phyloP scores from a whole-genome alignment of 129 eudicot genomes.

The Chrysanthemum seticuspe region DNA sequence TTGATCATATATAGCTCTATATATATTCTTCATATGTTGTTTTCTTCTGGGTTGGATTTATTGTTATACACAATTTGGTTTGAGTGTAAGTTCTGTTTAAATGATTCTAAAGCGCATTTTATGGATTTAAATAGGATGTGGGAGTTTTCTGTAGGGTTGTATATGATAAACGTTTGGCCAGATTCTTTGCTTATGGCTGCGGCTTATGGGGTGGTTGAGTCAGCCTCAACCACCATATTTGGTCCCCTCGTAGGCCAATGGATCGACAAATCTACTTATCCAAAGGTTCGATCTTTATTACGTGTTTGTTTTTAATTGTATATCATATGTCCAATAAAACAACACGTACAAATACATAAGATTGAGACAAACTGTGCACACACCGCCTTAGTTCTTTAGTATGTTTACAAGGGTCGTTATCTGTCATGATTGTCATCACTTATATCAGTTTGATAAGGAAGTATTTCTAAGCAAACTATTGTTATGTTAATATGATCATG shows the following conservation, averaged over 20 bases:
- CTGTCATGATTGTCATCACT: background rate
- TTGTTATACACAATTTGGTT: too few species aligned
- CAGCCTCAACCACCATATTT: constrained; percentile 68
- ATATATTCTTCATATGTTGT: too few species aligned
- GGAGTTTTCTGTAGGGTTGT: constrained; percentile 95
- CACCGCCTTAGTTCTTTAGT: background rate
- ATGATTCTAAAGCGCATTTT: background rate
- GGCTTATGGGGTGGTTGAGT: constrained; percentile 80
- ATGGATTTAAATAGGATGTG: constrained; percentile 56
- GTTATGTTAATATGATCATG: constrained; percentile 8
- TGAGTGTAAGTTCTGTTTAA: background rate
- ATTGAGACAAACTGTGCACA: background rate
- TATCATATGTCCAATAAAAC: background rate
- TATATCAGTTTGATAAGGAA: background rate
- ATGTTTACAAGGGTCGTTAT: background rate
- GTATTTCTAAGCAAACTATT: background rate
- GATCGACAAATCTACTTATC: constrained; percentile 70
- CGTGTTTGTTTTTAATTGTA: background rate
- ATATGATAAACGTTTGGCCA: constrained; percentile 94
- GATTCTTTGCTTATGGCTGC: constrained; percentile 86
- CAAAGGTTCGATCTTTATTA: constrained; percentile 48
- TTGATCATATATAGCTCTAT: too few species aligned
- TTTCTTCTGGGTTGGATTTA: background rate
- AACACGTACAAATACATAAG: too few species aligned
- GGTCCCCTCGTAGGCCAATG: constrained; percentile 84